A percentile compares a stretch with the other conserved stretches of the same genome.
phyloP scores from a whole-genome alignment of 306 rosid genomes.

The Adenanthera pavonina region DNA sequence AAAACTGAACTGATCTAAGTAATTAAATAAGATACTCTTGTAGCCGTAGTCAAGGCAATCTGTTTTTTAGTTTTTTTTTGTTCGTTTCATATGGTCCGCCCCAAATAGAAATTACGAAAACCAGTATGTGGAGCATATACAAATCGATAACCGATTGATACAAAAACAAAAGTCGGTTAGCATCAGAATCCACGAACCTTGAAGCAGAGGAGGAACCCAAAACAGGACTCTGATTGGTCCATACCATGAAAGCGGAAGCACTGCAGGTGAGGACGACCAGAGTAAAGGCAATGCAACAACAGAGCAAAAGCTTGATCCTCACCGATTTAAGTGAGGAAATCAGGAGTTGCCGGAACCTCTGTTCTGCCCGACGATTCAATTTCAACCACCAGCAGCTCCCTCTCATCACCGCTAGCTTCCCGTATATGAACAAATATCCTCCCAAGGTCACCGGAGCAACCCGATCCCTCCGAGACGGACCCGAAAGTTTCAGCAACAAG shows the following conservation, averaged over 20 bases:
- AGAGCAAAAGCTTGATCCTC: conserved; percentile 76
- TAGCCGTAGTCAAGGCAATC: neutral
- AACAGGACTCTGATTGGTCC: conserved; percentile 49
- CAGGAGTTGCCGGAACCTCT: conserved; percentile 65
- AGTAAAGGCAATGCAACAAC: conserved; percentile 65
- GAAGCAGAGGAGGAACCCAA: conserved; percentile 47
- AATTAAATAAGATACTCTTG: neutral
- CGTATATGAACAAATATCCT: neutral
- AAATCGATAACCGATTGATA: neutral
- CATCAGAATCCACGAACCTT: conserved; percentile 55
- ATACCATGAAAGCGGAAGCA: conserved; percentile 58
- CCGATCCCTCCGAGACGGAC: conserved; percentile 31
- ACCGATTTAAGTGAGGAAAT: conserved; percentile 69
- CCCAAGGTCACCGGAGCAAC: conserved; percentile 14
- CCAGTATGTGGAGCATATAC: neutral
- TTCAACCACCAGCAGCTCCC: conserved; percentile 52
- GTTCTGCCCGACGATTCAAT: conserved; percentile 69
- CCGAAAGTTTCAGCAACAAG: conserved; percentile 39
- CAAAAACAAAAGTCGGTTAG: neutral
- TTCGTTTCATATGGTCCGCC: neutral
- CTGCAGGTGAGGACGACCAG: conserved; percentile 54
- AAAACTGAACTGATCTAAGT: conserved; percentile 28
- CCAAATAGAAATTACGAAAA: conserved; percentile 15
- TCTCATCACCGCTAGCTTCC: conserved; percentile 59
- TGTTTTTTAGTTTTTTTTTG: no score